phyloP scores from a whole-genome alignment of 2,329 filamentous ascomycete genomes.

The Pezicula carpinea region DNA sequence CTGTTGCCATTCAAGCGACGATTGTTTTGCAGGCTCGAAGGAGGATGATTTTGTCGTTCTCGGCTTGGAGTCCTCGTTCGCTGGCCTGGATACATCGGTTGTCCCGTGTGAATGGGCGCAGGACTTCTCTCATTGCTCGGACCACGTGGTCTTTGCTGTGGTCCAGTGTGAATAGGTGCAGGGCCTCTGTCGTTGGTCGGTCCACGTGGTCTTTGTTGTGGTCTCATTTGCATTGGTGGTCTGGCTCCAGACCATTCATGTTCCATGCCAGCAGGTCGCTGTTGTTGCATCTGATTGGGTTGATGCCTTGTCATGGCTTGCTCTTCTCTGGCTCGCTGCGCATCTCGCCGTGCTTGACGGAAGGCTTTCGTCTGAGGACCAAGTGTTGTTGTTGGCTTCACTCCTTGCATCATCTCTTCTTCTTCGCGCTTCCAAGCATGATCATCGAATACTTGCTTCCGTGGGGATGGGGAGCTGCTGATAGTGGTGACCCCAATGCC shows the following conservation, averaged over 20 bases:
- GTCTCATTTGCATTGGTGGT: slow-evolving; percentile 8
- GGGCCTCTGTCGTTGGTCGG: slow-evolving; percentile 14
- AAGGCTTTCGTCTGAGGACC: slow-evolving; percentile 24
- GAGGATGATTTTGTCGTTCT: slow-evolving; percentile 18
- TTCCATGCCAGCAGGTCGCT: not conserved
- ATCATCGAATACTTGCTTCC: slow-evolving; percentile 28
- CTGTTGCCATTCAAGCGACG: slow-evolving; percentile 12
- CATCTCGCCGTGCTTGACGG: slow-evolving; percentile 25
- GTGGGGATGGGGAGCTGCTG: slow-evolving; percentile 35
- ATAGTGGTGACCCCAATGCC: slow-evolving; percentile 45
- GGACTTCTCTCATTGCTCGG: slow-evolving; percentile 14
- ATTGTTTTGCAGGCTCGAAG: slow-evolving; percentile 17
- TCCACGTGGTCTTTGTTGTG: slow-evolving; percentile 9
- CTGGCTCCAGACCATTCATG: slow-evolving; percentile 10
- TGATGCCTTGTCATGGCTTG: slow-evolving; percentile 22
- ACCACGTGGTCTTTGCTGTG: slow-evolving; percentile 9
- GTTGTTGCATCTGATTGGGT: slow-evolving; percentile 6
- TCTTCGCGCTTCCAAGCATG: slow-evolving; percentile 21
- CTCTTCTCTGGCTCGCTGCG: slow-evolving; percentile 26
- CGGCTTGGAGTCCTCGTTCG: slow-evolving; percentile 19
- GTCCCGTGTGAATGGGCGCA: slow-evolving; percentile 14
- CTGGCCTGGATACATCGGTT: not conserved
- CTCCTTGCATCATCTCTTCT: slow-evolving; percentile 17
- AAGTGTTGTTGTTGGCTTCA: slow-evolving; percentile 7
- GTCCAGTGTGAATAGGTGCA: slow-evolving; percentile 10